Conservation (phyloP, 768 basidiomycete genomes). For the Leccinum variicolor region DNA sequence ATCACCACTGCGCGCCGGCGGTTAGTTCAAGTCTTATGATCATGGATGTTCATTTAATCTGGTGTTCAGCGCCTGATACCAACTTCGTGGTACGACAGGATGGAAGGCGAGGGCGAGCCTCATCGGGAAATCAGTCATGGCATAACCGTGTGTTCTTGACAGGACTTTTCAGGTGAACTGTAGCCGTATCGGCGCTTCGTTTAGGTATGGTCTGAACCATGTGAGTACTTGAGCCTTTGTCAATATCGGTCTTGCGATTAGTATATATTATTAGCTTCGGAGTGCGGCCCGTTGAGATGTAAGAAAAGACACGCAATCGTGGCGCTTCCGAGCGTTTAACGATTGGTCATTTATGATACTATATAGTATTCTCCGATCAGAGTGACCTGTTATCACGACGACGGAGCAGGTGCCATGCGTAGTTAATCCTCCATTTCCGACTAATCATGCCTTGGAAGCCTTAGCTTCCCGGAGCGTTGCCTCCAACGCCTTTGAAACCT, state of each 20-base stretch:
- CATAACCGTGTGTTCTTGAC: too few relatives aligned
- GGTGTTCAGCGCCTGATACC: background rate
- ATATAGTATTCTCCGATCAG: background rate
- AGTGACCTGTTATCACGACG: background rate
- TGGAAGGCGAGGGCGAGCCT: too few relatives aligned
- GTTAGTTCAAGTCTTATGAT: too few relatives aligned
- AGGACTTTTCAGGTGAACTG: too few relatives aligned
- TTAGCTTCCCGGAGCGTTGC: slow-evolving; percentile 46
- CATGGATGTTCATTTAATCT: too few relatives aligned
- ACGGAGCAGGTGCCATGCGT: background rate
- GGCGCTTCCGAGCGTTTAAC: background rate
- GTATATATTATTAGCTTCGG: background rate
- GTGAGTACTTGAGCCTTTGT: too few relatives aligned
- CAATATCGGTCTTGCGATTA: too few relatives aligned
- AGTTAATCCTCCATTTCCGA: background rate
- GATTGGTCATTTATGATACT: background rate
- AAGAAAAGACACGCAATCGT: background rate
- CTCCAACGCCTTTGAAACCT: slow-evolving; percentile 61
- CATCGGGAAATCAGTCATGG: too few relatives aligned
- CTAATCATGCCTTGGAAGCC: slow-evolving; percentile 12
- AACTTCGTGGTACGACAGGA: background rate
- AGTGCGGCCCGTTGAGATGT: background rate
- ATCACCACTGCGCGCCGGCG: too few relatives aligned
- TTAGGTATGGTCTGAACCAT: background rate
- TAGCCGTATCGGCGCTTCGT: background rate